These are phyloP conservation scores for Sporothrix globosa DNA, from an alignment of 2,329 filamentous ascomycete genomes.

Conservation along the genomic window DNA sequence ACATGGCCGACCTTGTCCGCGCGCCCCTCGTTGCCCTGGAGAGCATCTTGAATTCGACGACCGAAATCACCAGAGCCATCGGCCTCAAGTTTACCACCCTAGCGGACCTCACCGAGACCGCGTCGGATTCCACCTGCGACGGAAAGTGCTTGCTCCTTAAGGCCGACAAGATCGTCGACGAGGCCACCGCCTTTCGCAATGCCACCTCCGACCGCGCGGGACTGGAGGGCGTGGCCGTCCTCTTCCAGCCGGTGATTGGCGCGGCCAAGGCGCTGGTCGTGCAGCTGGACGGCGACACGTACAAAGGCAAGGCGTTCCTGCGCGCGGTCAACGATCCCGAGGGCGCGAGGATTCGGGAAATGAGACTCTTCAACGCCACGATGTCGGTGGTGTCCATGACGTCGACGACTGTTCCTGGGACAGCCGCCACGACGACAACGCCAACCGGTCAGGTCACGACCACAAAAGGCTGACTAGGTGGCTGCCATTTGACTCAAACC, in stretches of 20 bases:
- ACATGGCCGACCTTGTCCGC: neutral
- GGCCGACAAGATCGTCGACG: conserved; percentile 26
- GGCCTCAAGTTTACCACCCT: conserved; percentile 19
- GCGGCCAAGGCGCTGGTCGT: conserved; percentile 27
- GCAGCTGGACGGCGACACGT: conserved; percentile 20
- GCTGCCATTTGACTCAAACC: no score
- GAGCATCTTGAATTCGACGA: neutral
- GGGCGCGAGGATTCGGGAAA: neutral
- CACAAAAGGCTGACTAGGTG: no score
- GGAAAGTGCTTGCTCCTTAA: conserved; percentile 27
- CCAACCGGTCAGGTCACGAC: no score
- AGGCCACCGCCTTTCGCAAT: conserved; percentile 12
- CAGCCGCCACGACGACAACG: neutral
- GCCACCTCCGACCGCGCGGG: conserved; percentile 16
- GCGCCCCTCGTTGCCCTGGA: neutral
- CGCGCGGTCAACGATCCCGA: neutral
- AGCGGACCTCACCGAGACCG: neutral
- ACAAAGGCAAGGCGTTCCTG: no score
- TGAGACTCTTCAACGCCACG: neutral
- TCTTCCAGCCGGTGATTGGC: conserved; percentile 23
- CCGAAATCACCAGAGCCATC: neutral
- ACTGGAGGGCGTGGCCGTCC: neutral
- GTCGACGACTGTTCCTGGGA: no score
- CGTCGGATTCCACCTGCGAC: conserved; percentile 16
- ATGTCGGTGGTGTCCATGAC: no score